These are phyloP conservation scores for Medicago truncatula DNA, from an alignment of 306 rosid genomes.

Conservation along the genomic window MtrunA17r5.0-ANR NC_053044.1:57932501-57933000, in stretches of 20 bases:
- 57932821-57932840: constrained; percentile 84
- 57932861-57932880: constrained; percentile 85
- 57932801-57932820: constrained; percentile 87
- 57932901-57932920: constrained; percentile 99
- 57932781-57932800: constrained; percentile 93
- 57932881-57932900: constrained; percentile 87
- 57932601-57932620: constrained; percentile 1
- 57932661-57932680: background rate
- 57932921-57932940: constrained; percentile 62
- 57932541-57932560: background rate
- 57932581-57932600: background rate
- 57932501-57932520: constrained; percentile 8
- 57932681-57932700: background rate
- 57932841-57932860: constrained; percentile 78
- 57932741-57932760: constrained; percentile 98
- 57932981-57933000: constrained; percentile 56
- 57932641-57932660: constrained; percentile 14
- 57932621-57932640: background rate
- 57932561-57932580: constrained; percentile 15
- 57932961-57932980: constrained; percentile 32
- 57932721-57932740: constrained; percentile 95
- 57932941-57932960: constrained; percentile 24
- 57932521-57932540: background rate
- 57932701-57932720: constrained; percentile 65
- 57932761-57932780: constrained; percentile 92